Evolutionary conservation across 2,329 filamentous ascomycete genomes (phyloP), one percentile per base, ranked within the genome.

Genomic region (Botrytis aclada): DNA sequence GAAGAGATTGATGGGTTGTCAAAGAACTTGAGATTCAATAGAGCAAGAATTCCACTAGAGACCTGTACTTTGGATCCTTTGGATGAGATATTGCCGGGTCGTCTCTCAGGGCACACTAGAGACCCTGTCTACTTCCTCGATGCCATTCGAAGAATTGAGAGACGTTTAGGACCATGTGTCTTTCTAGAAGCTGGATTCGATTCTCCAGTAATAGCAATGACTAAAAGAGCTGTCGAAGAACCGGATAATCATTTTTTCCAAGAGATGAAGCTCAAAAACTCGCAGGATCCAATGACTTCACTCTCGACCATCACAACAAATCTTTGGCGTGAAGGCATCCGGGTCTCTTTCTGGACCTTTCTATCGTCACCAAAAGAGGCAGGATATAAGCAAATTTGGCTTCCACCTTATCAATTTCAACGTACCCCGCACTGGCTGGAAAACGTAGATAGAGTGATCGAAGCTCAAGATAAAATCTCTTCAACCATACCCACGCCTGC

Each of bases 371-470:
- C 58, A 25, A 4, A 61, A 61, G 32, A 39, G 34, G 32, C 10
- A 34, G 32, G 20, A 37, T 25, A 37, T 14, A 61, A 61, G 22
- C 58, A 61, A 61, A 61, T 61, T 25, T 70, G 58, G 54, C 29
- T 70, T 32, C 82, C 81, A 6, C 78, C 81, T 2, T 83, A 83
- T 73, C 82, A 83, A 64, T 83, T 83, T 61, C 78, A 81, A 56
- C 80, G 80, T 69, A 74, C 74, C 0, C 65, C 71, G 4, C 81
- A 82, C 63, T 83, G 81, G 81, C 20, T 61, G 34, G 39, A 39
- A 39, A 61, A 63, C 16, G 37, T 70, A 41, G 56, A 62, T 41
- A 61, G 69, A 34, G 56, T 43, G 14, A 29, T 47, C 41, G 69
- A 70, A 56, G 37, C 54, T 25, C 51, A 58, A 41, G 22, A 39